Conservation (phyloP, 345 rosid genomes). For the Eutrema heterophyllum region DNA sequence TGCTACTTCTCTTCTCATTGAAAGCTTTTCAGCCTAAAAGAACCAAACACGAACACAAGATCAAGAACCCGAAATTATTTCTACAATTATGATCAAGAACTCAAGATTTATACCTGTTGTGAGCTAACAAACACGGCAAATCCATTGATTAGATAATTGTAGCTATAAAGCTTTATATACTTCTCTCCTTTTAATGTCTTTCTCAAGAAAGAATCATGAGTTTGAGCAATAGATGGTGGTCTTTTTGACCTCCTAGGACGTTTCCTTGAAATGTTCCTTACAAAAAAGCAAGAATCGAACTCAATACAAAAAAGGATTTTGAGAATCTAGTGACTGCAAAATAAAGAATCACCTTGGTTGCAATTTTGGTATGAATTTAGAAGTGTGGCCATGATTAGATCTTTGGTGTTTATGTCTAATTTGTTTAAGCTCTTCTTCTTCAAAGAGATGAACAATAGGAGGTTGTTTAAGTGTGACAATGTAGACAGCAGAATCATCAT, state of each 20-base stretch:
- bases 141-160: slow-evolving; percentile 87
- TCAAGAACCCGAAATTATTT: background rate
- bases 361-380: slow-evolving; percentile 25
- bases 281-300: background rate
- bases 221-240: slow-evolving; percentile 59
- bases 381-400: slow-evolving; percentile 25
- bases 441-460: slow-evolving; percentile 44
- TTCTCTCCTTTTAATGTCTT: slow-evolving; percentile 66
- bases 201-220: slow-evolving; percentile 78
- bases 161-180: slow-evolving; percentile 89
- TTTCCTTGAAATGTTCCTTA: slow-evolving; percentile 44
- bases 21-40: slow-evolving; percentile 63
- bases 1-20: slow-evolving; percentile 66
- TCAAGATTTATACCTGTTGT: slow-evolving; percentile 55
- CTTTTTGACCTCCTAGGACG: slow-evolving; percentile 30
- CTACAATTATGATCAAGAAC: background rate
- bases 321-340: background rate
- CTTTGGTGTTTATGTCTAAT: slow-evolving; percentile 12
- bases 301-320: background rate
- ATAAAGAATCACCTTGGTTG: slow-evolving; percentile 44
- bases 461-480: slow-evolving; percentile 75
- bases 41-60: slow-evolving; percentile 1
- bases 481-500: slow-evolving; percentile 57
- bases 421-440: slow-evolving; percentile 35
- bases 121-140: slow-evolving; percentile 78